Evolutionary conservation across 257 asterid species (phyloP).

Genomic region (Nicotiana otophora): DNA sequence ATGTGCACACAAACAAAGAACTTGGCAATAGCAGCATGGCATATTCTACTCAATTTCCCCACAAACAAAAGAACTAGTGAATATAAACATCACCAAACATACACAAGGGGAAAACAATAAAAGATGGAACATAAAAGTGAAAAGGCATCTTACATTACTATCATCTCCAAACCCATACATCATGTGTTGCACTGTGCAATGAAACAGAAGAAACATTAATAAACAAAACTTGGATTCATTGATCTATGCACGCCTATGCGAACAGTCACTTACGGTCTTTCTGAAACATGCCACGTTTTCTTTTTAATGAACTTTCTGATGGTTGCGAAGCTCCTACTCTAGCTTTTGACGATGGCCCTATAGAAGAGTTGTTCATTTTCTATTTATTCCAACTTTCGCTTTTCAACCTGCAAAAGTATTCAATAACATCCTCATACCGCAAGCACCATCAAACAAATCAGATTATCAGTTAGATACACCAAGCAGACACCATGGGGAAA

Average conservation of each 20-base stretch:
- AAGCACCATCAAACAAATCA: background rate
- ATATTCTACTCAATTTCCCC: too few species aligned
- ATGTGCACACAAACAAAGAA: too few species aligned
- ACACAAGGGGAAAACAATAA: background rate
- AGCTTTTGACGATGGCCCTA: slow-evolving; percentile 56
- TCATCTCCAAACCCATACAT: slow-evolving; percentile 96
- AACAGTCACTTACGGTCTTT: slow-evolving; percentile 65
- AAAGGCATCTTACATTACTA: slow-evolving; percentile 47
- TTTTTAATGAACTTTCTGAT: slow-evolving; percentile 63
- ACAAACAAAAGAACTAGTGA: too few species aligned
- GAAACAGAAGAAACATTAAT: slow-evolving; percentile 8
- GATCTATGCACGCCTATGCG: background rate
- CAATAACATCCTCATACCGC: background rate
- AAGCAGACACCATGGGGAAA: background rate
- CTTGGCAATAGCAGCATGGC: too few species aligned
- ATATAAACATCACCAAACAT: background rate
- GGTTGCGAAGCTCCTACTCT: slow-evolving; percentile 66
- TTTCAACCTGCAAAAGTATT: background rate
- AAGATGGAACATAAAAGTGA: slow-evolving; percentile 1
- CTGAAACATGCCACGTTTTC: slow-evolving; percentile 93
- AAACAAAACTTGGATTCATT: background rate
- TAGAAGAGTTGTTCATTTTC: slow-evolving; percentile 55
- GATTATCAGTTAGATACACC: background rate
- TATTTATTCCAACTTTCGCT: background rate
- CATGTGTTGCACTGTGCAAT: slow-evolving; percentile 81